These are phyloP conservation scores for Pigoraptor vietnamica DNA, from an alignment of 78 protist genomes.

Conservation along the genomic window DNA sequence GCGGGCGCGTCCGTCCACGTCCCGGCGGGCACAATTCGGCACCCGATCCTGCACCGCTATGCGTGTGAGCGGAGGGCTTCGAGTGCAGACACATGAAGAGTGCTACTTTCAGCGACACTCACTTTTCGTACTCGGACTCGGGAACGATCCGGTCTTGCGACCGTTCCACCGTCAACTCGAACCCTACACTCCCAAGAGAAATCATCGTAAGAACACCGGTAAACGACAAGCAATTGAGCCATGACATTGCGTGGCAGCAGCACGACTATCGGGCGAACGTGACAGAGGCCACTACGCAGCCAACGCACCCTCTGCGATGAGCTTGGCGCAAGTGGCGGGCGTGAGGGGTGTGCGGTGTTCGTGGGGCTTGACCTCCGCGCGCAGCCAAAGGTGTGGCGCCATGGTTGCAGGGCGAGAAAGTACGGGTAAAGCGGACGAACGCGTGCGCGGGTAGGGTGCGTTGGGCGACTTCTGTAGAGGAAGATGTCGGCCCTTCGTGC, in stretches of 20 bases:
- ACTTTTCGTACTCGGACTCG: slow-evolving; percentile 30
- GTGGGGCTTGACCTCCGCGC: slow-evolving; percentile 48
- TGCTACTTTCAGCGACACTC: not conserved
- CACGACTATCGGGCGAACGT: too few relatives aligned
- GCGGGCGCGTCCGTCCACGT: slow-evolving; percentile 45
- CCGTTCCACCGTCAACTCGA: slow-evolving; percentile 42
- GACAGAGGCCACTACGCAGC: too few relatives aligned
- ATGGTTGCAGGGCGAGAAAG: not conserved
- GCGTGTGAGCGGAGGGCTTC: too few relatives aligned
- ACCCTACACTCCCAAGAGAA: not conserved
- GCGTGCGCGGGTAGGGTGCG: too few relatives aligned
- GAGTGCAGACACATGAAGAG: too few relatives aligned
- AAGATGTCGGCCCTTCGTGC: too few relatives aligned
- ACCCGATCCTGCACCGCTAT: slow-evolving; percentile 31
- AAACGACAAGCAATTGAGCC: too few relatives aligned
- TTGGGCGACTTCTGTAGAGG: too few relatives aligned
- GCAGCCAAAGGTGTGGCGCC: slow-evolving; percentile 27
- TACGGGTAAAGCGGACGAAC: too few relatives aligned
- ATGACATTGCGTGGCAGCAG: too few relatives aligned
- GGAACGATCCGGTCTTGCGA: slow-evolving; percentile 5
- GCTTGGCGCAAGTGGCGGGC: slow-evolving; percentile 27
- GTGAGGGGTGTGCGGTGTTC: slow-evolving; percentile 55
- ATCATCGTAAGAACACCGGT: too few relatives aligned
- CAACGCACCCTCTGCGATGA: slow-evolving; percentile 5
- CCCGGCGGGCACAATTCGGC: slow-evolving; percentile 26